Percentiles rank a stretch among this genome's conserved stretches.
Conservation (phyloP, 1,139 yeast genomes). For the Yamadazyma sp. region DNA sequence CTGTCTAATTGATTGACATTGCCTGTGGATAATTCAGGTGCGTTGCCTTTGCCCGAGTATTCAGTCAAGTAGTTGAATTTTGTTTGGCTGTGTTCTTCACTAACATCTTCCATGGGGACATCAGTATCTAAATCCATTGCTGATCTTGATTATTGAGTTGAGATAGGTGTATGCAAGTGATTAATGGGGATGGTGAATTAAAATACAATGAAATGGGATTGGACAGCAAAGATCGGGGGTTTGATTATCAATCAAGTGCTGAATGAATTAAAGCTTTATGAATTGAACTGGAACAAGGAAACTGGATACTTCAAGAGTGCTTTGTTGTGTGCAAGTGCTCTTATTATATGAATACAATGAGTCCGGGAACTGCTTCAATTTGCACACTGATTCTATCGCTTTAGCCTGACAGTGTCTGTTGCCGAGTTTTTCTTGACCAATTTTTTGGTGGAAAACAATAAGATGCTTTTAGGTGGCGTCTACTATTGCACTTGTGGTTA, state of each 20-base stretch:
- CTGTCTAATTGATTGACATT: constrained; percentile 71
- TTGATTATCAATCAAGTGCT: too few relatives aligned
- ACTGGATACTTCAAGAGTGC: too few relatives aligned
- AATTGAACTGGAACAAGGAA: too few relatives aligned
- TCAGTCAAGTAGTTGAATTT: constrained; percentile 12
- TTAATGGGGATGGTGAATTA: neutral
- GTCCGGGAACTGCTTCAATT: neutral
- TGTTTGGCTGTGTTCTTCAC: constrained; percentile 41
- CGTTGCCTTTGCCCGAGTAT: constrained; percentile 9
- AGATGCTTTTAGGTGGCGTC: neutral
- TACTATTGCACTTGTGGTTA: neutral
- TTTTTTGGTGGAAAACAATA: neutral
- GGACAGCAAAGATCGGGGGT: neutral
- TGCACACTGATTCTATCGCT: neutral
- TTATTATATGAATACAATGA: too few relatives aligned
- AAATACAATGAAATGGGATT: constrained; percentile 2
- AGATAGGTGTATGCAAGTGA: neutral
- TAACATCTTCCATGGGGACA: constrained; percentile 71
- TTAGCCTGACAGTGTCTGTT: neutral
- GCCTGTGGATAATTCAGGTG: constrained; percentile 25
- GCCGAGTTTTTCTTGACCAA: neutral
- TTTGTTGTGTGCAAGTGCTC: neutral
- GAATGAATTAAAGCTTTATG: too few relatives aligned
- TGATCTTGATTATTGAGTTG: neutral
- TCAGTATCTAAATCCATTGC: constrained; percentile 68